These are phyloP conservation scores for Cryptococcus sp. DNA, from an alignment of 1,284 basidiomycete species.

Conservation along the genomic window DNA sequence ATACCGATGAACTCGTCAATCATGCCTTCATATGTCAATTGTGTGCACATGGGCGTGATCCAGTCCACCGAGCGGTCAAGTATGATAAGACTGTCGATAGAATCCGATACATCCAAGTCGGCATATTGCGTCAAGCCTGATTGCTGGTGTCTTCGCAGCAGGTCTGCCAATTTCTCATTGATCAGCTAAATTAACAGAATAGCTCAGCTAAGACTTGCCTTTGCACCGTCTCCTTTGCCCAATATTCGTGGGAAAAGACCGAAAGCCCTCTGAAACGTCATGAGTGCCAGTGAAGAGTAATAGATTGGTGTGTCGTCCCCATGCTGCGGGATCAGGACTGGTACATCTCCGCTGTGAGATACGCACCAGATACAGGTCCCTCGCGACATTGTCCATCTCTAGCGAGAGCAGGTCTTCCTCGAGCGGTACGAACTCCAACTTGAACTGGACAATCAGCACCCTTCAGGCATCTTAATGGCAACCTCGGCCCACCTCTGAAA, in stretches of 20 bases:
- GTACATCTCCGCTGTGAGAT: no score
- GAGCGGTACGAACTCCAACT: conserved; percentile 87
- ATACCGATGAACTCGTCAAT: conserved; percentile 92
- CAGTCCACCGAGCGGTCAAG: conserved; percentile 91
- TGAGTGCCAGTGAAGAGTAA: conserved; percentile 80
- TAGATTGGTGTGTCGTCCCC: conserved; percentile 90
- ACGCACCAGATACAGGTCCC: conserved; percentile 75
- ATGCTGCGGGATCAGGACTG: conserved; percentile 55
- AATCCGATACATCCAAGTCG: conserved; percentile 45
- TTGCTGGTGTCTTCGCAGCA: conserved; percentile 61
- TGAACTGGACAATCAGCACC: conserved; percentile 53
- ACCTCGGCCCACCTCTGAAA: conserved; percentile 55
- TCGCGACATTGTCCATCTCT: conserved; percentile 76
- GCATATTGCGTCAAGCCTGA: conserved; percentile 28
- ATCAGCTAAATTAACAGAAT: conserved; percentile 2
- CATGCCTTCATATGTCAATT: conserved; percentile 94
- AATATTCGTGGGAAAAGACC: conserved; percentile 88
- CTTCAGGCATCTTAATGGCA: no score
- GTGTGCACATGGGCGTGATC: conserved; percentile 91
- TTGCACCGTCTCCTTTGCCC: conserved; percentile 88
- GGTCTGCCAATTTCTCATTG: conserved; percentile 65
- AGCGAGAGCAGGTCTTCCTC: conserved; percentile 86
- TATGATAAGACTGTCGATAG: conserved; percentile 81
- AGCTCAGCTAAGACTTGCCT: conserved; percentile 53
- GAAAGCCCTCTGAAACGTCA: conserved; percentile 78